Base-by-base conservation (phyloP, 2,329 filamentous ascomycete genomes). In the Aspergillus cejpii region DNA sequence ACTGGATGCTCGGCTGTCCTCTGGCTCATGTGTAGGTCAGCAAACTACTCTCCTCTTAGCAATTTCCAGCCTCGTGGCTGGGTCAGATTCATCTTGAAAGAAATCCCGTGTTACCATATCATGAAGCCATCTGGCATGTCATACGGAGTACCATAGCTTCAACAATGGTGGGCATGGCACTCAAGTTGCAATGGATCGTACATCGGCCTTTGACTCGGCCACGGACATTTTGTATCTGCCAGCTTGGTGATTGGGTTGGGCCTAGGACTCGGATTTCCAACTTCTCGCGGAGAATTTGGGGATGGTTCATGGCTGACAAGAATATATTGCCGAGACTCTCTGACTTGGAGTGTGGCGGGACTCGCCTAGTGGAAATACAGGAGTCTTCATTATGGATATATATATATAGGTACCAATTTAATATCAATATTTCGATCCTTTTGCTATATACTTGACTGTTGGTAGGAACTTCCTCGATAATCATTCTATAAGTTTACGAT, bases 271-370 rank as follows among this genome's bases (percentile, higher is more conserved):
- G 3, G 60, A 61, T 28, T 31, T 64, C 3, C 51, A 52, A 6
- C 38, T 65, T 8, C 45, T 63, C 5, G 48, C 59, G 1, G 54
- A 55, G 14, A 49, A 41, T n/a, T 57, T 2, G 50, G 44, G 0
- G 49, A 52, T n/a, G 41, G 42, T 3, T 37, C 39, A 8, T 63
- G 8, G 49, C 57, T 7, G 49, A 49, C 2, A 48, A 51, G 5
- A 20, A 43, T 11, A 38, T 21, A 17, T 41, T 59, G 14, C 56
- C 56, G 5, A 53, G 31, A 45, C 36, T 56, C 6, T 50, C 51
- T 7, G 60, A 63, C 47, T 56, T 65, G 61, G 63, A 29, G 50
- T 57, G 1, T 65, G 63, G 63, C 64, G 63, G 63, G 59, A 57
- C 34, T 52, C 58, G 2, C 47, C 58, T 0, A 47, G 47, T 29